Evolutionary conservation across 257 asterid species (phyloP), one percentile per base, ranked within the genome.

Genomic region (Thymus quinquecostatus): DNA sequence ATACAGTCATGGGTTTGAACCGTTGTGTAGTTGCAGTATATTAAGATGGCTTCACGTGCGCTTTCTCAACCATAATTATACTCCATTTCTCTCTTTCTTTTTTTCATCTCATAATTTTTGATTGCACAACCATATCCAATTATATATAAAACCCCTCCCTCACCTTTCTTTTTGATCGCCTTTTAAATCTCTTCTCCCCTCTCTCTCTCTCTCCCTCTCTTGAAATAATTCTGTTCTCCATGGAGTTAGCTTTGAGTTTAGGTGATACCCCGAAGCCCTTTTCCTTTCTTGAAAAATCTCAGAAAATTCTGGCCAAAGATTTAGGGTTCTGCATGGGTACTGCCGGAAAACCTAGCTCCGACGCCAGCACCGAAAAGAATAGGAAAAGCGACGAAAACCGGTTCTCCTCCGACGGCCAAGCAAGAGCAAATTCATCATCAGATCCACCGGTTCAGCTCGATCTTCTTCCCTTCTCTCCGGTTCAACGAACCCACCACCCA

Each of bases 241-340:
- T 92, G 98, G 98, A 92, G 84, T 81, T 92, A 64, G 96, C 83
- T 86, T 76, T 92, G 82, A 92, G 96, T 56, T 78, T 92, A 56
- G 98, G 98, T 0, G 94, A 88, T 12, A 75, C 88, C 0, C 83
- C 88, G 32, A 92, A 91, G 57, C 80, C 87, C 47, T 78, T 86
- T 43, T 34, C 86, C 0, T 82, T 85, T 64, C 79, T 75, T n/a
- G 88, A 82, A 5, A 86, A 81, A 12, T 59, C 85, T 3, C 76
- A 77, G 66, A 71, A 80, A 29, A 67, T 69, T 36, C 57, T 68
- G 0, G 75, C 53, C 27, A 72, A 75, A 21, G 81, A 82, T 58
- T 10, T 88, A 81, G 97, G 98, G 83, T 92, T 92, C 66, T 88
- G 96, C 96, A 89, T 92, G 96, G 88, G 71, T 34, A 38, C 61